Evolutionary conservation across 352 stramenopile species (phyloP).

Genomic region (Globisporangium paroecandrum): DNA sequence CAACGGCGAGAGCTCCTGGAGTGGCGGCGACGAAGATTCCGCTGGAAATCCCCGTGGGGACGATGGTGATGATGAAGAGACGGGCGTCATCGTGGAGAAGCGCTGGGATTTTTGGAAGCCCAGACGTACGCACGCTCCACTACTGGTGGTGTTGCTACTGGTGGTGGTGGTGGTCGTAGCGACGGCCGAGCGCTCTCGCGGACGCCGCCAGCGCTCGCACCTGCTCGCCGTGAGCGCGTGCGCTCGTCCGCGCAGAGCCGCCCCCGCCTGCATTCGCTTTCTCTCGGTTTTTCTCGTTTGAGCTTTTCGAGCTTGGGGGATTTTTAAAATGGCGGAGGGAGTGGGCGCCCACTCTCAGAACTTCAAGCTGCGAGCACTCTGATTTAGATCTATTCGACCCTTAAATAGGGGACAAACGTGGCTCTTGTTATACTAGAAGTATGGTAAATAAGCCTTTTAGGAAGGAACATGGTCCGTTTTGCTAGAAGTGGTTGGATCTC

Average conservation of each 20-base stretch:
- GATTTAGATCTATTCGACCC: neutral
- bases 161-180: neutral
- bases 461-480: neutral
- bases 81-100: neutral
- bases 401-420: neutral
- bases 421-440: neutral
- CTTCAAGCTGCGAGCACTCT: conserved; percentile 1
- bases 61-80: neutral
- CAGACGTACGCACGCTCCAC: neutral
- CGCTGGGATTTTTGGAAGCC: neutral
- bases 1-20: conserved; percentile 3
- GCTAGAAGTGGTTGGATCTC: neutral
- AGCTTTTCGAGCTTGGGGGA: neutral
- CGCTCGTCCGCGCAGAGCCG: conserved; percentile 12
- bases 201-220: conserved; percentile 9
- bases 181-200: neutral
- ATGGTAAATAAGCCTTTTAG: neutral
- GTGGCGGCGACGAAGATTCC: neutral
- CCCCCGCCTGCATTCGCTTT: conserved; percentile 9
- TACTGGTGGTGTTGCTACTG: neutral
- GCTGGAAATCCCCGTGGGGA: neutral
- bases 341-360: neutral
- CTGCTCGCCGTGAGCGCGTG: conserved; percentile 1
- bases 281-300: neutral
- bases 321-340: conserved; percentile 2